These are phyloP conservation scores for Microstegium vimineum DNA, from an alignment of 176 grass and related monocot genomes.

Conservation along the genomic window DNA sequence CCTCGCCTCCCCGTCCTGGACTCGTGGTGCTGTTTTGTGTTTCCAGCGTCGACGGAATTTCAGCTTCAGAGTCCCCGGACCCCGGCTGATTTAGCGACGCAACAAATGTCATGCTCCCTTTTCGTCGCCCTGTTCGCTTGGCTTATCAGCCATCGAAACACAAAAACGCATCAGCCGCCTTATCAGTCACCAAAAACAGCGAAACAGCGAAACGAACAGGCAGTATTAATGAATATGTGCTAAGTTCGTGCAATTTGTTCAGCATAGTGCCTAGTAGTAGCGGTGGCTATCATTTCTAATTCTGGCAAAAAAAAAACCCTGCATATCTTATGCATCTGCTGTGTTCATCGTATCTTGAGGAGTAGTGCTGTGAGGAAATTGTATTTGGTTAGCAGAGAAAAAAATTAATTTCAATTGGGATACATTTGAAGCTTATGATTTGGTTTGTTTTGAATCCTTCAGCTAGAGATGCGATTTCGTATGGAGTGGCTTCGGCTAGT, in stretches of 20 bases:
- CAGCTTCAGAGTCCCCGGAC: background rate
- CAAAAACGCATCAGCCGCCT: no score
- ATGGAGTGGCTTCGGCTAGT: background rate
- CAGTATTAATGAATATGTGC: background rate
- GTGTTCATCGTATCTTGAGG: background rate
- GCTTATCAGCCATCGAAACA: no score
- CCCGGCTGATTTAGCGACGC: background rate
- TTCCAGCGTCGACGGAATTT: background rate
- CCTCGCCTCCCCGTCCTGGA: background rate
- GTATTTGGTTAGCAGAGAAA: background rate
- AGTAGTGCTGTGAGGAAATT: background rate
- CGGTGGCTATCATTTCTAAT: background rate
- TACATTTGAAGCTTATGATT: background rate
- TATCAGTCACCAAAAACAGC: no score
- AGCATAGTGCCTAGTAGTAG: background rate
- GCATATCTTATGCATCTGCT: background rate
- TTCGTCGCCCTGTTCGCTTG: no score
- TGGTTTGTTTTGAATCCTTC: slow-evolving; percentile 11
- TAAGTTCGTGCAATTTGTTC: background rate
- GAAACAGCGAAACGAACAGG: no score
- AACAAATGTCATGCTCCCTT: background rate
- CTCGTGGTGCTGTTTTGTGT: no score
- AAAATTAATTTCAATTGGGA: background rate
- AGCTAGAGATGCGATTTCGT: slow-evolving; percentile 22
- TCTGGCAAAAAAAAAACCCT: background rate